Evolutionary conservation across 805 yeast genomes (phyloP), one percentile per base, ranked within the genome.

Genomic region (Cyberlindnera suaveolens): DNA sequence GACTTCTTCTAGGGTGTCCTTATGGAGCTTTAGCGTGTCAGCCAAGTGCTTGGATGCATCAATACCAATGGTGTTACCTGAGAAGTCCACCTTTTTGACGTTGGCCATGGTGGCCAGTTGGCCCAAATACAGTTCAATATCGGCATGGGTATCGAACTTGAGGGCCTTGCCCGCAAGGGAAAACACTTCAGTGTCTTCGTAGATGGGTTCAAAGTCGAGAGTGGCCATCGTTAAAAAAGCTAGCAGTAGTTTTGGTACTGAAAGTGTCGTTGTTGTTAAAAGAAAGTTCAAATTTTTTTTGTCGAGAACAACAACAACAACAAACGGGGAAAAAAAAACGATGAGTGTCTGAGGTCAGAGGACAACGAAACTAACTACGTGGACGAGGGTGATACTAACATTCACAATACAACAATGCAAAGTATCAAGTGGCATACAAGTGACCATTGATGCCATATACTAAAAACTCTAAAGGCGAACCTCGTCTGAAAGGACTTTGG

Each of bases 1-100:
- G 46, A 88, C 78, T 53, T 82, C 90, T 48, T 70, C 75, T 55
- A 79, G 67, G 45, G 78, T 69, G 40, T 68, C 70, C 35, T 61
- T 60, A 54, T 64, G 61, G 37, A 54, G 42, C 46, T 69, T 49
- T 48, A 81, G 63, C 9, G 77, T 73, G 36, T 74, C 69, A 32
- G 91, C 86, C 39, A 93, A 66, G 20, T 75, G 75, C 55, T 76
- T 71, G 31, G 95, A 85, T 5, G 97, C 96, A 36, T 81, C 96
- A 45, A 89, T 82, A 45, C 98, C 96, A 50, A 90, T 80, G 27
- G 99, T 90, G 68, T 91, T 93, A 50, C 99, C 99, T 7, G 90
- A 81, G 44, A 93, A 71, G 62, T 88, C 95, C 35, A 90, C 70
- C 54, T 77, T 79, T 32, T 73, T 75, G 32, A 65, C 56, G 39